phyloP scores from a whole-genome alignment of 2,329 filamentous ascomycete genomes.

The Scleromitrula shiraiana region DNA sequence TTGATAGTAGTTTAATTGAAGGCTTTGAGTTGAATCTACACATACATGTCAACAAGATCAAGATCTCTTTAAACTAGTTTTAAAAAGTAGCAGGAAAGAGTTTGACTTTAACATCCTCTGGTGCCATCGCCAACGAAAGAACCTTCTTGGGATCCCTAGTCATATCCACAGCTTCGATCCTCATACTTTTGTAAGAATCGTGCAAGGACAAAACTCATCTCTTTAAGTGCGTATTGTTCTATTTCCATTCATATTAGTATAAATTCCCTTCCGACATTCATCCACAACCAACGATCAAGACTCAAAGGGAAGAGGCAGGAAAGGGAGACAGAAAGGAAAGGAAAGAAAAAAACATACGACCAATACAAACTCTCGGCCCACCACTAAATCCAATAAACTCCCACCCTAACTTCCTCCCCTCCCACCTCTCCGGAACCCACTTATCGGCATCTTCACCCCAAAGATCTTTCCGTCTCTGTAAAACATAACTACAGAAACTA shows the following conservation, averaged over 20 bases:
- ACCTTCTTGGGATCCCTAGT: constrained; percentile 13
- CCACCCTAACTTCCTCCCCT: constrained; percentile 54
- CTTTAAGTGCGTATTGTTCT: constrained; percentile 29
- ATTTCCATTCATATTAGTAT: not conserved
- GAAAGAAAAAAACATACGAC: constrained; percentile 34
- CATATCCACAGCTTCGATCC: constrained; percentile 15
- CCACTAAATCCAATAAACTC: constrained; percentile 71
- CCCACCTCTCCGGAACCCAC: constrained; percentile 70
- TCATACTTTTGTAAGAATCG: constrained; percentile 28
- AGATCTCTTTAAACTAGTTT: not conserved
- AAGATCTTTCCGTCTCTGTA: constrained; percentile 42
- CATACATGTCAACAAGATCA: too few relatives aligned
- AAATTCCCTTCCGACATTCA: too few relatives aligned
- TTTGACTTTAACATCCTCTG: constrained; percentile 19
- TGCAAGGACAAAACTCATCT: constrained; percentile 27
- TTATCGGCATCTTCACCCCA: constrained; percentile 65
- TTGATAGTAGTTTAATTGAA: too few relatives aligned
- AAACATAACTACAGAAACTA: constrained; percentile 23
- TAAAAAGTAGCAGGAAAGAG: constrained; percentile 11
- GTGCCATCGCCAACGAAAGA: constrained; percentile 15
- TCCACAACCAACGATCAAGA: not conserved
- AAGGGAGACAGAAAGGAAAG: constrained; percentile 6
- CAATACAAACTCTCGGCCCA: constrained; percentile 63
- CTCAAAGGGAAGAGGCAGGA: not conserved
- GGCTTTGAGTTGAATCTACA: too few relatives aligned